Evolutionary conservation across 2,329 filamentous ascomycete genomes (phyloP).

Genomic region (Ophiostoma perfectum): DNA sequence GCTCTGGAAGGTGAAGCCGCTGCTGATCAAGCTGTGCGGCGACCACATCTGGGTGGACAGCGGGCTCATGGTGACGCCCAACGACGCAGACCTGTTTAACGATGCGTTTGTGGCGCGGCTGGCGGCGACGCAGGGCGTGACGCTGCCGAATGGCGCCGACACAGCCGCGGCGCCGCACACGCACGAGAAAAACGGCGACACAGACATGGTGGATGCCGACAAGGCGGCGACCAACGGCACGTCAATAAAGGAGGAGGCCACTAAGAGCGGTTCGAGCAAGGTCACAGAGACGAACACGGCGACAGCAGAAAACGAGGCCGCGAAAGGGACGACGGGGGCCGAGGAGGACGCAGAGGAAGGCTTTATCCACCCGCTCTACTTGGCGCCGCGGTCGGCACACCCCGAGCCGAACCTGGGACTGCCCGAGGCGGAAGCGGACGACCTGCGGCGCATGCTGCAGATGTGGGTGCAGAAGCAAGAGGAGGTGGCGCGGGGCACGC

Average conservation of each 20-base stretch:
- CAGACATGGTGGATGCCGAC: not conserved
- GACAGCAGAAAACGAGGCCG: not conserved
- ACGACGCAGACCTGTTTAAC: constrained; percentile 52
- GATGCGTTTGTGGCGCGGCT: constrained; percentile 41
- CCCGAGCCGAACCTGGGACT: constrained; percentile 68
- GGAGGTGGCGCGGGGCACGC: constrained; percentile 67
- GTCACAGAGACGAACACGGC: not conserved
- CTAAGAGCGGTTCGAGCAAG: not conserved
- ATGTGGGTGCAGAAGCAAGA: constrained; percentile 82
- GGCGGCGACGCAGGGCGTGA: constrained; percentile 1
- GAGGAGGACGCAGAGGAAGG: constrained; percentile 36
- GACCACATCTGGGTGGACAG: constrained; percentile 66
- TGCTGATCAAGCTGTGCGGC: constrained; percentile 67
- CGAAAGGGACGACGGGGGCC: not conserved
- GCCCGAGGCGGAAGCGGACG: constrained; percentile 68
- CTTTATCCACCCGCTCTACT: constrained; percentile 70
- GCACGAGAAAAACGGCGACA: not conserved
- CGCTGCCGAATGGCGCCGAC: not conserved
- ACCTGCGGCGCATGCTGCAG: constrained; percentile 66
- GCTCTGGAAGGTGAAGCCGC: constrained; percentile 67
- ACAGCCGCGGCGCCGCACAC: too few species aligned
- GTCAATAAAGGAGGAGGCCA: not conserved
- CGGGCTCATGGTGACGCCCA: constrained; percentile 50
- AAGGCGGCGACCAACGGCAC: not conserved
- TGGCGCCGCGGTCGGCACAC: constrained; percentile 55